Evolutionary conservation across 106 monocot species (phyloP).

Genomic region (Phalaenopsis equestris): DNA sequence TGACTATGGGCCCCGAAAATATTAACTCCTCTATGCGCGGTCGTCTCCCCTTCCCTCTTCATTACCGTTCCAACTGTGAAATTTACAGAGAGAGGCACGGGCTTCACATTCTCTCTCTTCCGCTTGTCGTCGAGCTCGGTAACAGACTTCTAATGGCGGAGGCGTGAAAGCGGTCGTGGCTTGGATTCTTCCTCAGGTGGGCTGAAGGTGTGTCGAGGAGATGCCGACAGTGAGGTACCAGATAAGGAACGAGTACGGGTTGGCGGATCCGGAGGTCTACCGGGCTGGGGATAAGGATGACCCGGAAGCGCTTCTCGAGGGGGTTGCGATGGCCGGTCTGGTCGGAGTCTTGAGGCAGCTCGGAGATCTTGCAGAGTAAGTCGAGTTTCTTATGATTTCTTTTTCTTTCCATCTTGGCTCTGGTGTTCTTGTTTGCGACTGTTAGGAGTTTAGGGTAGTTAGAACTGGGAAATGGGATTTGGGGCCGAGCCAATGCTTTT

Average conservation of each 20-base stretch:
- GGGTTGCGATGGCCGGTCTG: slow-evolving; percentile 97
- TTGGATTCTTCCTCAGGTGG: not conserved
- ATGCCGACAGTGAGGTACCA: slow-evolving; percentile 84
- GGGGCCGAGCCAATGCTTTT: not conserved
- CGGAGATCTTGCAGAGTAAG: slow-evolving; percentile 95
- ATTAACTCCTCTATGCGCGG: not conserved
- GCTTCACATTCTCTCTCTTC: not conserved
- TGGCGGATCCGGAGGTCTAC: slow-evolving; percentile 83
- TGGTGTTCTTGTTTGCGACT: not conserved
- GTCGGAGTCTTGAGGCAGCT: slow-evolving; percentile 95
- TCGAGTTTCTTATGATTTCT: not conserved
- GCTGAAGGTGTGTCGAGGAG: slow-evolving; percentile 5
- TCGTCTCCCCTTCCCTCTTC: not conserved
- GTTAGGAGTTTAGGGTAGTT: not conserved
- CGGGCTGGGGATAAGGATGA: slow-evolving; percentile 66
- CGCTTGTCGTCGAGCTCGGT: not conserved
- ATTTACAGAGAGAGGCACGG: not conserved
- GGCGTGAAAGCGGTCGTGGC: not conserved
- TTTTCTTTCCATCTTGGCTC: not conserved
- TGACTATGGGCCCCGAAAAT: not conserved
- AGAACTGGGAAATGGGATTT: not conserved
- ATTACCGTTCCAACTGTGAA: not conserved
- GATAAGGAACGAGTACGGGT: slow-evolving; percentile 81
- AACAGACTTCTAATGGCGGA: slow-evolving; percentile 26
- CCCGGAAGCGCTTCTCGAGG: slow-evolving; percentile 94